These are phyloP conservation scores for Canna indica DNA, from an alignment of 176 grass and related monocot species.

Conservation along the genomic window DNA sequence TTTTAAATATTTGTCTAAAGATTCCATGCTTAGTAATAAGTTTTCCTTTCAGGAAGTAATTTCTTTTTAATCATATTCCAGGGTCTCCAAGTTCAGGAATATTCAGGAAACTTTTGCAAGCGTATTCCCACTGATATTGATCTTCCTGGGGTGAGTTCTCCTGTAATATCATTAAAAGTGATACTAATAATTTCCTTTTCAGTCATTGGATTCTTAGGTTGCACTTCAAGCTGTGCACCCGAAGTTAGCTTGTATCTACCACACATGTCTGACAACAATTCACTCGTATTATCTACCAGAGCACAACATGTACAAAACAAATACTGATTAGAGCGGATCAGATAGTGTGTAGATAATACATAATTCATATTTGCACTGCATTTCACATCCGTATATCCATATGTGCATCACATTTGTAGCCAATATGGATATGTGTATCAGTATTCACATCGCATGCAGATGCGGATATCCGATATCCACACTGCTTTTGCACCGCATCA, in stretches of 20 bases:
- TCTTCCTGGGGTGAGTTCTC: conserved; percentile 52
- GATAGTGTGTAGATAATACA: too few species aligned
- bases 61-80: conserved; percentile 20
- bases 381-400: too few species aligned
- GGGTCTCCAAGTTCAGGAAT: conserved; percentile 81
- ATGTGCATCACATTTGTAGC: too few species aligned
- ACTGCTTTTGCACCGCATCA: too few species aligned
- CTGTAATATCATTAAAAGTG: background rate
- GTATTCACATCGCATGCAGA: too few species aligned
- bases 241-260: too few species aligned
- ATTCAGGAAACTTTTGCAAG: conserved; percentile 79
- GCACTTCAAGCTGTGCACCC: background rate
- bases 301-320: background rate
- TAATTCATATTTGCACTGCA: too few species aligned
- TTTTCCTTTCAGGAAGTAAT: conserved; percentile 1
- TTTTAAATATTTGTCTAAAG: too few species aligned
- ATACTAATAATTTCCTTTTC: background rate
- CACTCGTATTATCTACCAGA: background rate
- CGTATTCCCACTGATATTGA: conserved; percentile 93
- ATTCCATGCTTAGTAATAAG: background rate
- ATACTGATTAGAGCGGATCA: too few species aligned
- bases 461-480: too few species aligned
- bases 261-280: too few species aligned
- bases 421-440: too few species aligned
- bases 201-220: background rate